phyloP scores from a whole-genome alignment of 2,329 filamentous ascomycete genomes.

The Alternaria hordeiaustralica region DNA sequence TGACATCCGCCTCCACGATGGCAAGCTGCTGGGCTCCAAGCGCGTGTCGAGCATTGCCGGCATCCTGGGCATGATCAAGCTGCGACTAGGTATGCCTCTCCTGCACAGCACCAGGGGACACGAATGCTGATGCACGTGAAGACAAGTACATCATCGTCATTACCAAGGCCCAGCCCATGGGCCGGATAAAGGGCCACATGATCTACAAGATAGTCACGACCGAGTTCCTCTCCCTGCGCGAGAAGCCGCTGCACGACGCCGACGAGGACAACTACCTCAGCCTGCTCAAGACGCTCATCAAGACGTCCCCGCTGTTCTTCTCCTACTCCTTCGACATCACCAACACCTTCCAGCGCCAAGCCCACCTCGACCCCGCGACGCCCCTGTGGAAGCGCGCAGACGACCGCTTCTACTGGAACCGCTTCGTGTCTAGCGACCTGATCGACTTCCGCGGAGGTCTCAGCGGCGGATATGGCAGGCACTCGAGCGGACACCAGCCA shows the following conservation, averaged over 20 bases:
- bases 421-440: slow-evolving; percentile 86
- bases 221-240: slow-evolving; percentile 91
- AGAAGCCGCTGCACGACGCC: slow-evolving; percentile 86
- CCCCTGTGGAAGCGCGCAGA: slow-evolving; percentile 93
- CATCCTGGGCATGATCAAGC: slow-evolving; percentile 90
- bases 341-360: slow-evolving; percentile 94
- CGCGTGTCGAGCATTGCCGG: slow-evolving; percentile 93
- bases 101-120: not conserved
- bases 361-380: slow-evolving; percentile 71
- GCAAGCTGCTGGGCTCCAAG: slow-evolving; percentile 75
- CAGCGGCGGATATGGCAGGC: slow-evolving; percentile 59
- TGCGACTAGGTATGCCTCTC: slow-evolving; percentile 76
- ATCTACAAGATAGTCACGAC: slow-evolving; percentile 91
- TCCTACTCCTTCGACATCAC: slow-evolving; percentile 97
- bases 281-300: slow-evolving; percentile 81
- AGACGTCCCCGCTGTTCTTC: slow-evolving; percentile 92
- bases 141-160: slow-evolving; percentile 98
- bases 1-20: slow-evolving; percentile 84
- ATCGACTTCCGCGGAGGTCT: slow-evolving; percentile 81
- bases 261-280: slow-evolving; percentile 92
- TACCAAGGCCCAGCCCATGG: slow-evolving; percentile 90
- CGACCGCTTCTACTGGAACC: slow-evolving; percentile 99
- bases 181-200: slow-evolving; percentile 92
- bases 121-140: slow-evolving; percentile 41
- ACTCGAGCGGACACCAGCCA: slow-evolving; percentile 72